A percentile compares a stretch with the other conserved stretches of the same genome.
phyloP scores from a whole-genome alignment of 2,329 filamentous ascomycete genomes.

The Rutstroemia sp. region DNA sequence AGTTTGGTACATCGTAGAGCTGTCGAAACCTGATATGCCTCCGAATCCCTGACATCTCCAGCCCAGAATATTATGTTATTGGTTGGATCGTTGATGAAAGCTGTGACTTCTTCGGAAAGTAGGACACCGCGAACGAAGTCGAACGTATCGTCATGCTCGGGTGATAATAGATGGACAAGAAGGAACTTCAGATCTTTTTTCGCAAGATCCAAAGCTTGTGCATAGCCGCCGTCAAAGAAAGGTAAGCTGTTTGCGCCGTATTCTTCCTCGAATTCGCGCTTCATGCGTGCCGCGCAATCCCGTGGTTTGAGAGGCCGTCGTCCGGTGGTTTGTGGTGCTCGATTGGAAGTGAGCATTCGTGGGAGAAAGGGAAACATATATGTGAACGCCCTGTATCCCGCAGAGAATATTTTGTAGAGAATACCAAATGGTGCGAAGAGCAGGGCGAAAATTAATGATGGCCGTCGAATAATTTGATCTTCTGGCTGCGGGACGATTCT shows the following conservation, averaged over 20 bases:
- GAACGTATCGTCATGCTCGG: constrained; percentile 88
- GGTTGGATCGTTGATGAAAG: constrained; percentile 64
- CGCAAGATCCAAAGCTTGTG: constrained; percentile 81
- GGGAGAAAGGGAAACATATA: constrained; percentile 79
- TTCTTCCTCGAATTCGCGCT: constrained; percentile 90
- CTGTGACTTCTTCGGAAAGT: constrained; percentile 63
- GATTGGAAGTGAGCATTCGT: constrained; percentile 48
- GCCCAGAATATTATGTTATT: constrained; percentile 88
- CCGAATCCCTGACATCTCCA: constrained; percentile 85
- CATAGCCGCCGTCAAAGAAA: constrained; percentile 84
- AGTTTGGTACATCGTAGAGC: constrained; percentile 88
- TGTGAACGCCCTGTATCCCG: constrained; percentile 64
- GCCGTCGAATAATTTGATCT: constrained; percentile 56
- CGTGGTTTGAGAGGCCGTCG: constrained; percentile 73
- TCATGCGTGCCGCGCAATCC: constrained; percentile 83
- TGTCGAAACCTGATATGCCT: constrained; percentile 87
- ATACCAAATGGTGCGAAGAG: constrained; percentile 76
- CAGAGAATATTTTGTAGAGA: constrained; percentile 64
- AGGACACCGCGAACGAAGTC: constrained; percentile 78
- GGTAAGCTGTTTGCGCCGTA: constrained; percentile 67
- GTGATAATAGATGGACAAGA: constrained; percentile 79
- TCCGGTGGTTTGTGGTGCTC: constrained; percentile 55
- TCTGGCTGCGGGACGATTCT: constrained; percentile 73
- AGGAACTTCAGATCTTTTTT: constrained; percentile 90
- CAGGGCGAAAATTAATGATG: constrained; percentile 63